Evolutionary conservation across 2,329 filamentous ascomycete species (phyloP).

Genomic region (Teratosphaeriaceae sp.): DNA sequence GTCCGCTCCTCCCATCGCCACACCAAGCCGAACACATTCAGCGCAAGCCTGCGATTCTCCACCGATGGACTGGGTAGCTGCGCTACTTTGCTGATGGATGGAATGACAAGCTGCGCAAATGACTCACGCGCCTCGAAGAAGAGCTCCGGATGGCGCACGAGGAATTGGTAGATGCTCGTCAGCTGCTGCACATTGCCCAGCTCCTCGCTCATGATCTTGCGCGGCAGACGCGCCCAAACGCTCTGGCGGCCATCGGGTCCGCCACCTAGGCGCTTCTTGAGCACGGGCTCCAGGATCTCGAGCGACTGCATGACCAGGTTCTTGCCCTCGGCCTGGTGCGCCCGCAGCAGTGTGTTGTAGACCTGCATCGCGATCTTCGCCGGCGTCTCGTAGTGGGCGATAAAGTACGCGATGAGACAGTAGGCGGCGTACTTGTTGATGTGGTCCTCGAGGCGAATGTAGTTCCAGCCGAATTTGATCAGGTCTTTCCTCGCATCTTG

Average conservation of each 20-base stretch:
- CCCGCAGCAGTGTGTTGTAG: conserved; percentile 82
- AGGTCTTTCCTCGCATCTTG: conserved; percentile 94
- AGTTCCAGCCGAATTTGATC: conserved; percentile 99
- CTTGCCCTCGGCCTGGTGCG: conserved; percentile 91
- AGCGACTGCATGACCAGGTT: conserved; percentile 88
- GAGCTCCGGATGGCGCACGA: conserved; percentile 83
- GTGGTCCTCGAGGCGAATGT: conserved; percentile 94
- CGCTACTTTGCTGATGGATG: conserved; percentile 81
- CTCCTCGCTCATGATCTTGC: conserved; percentile 88
- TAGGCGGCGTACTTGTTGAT: conserved; percentile 99
- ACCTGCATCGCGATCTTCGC: conserved; percentile 94
- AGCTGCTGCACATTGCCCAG: conserved; percentile 92
- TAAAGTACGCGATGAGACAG: conserved; percentile 95
- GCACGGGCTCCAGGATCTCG: conserved; percentile 88
- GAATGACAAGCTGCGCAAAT: conserved; percentile 82
- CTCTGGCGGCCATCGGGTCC: conserved; percentile 66
- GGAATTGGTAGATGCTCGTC: conserved; percentile 94
- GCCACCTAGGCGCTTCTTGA: conserved; percentile 74
- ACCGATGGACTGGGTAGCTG: conserved; percentile 75
- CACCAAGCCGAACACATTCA: conserved; percentile 85
- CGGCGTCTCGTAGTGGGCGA: conserved; percentile 92
- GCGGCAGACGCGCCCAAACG: conserved; percentile 82
- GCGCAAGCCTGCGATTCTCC: conserved; percentile 83
- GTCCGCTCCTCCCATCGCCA: conserved; percentile 89
- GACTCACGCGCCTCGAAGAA: conserved; percentile 95